These are phyloP conservation scores for Sicyos baderoa DNA, from an alignment of 306 rosid genomes.

Conservation along the genomic window DNA sequence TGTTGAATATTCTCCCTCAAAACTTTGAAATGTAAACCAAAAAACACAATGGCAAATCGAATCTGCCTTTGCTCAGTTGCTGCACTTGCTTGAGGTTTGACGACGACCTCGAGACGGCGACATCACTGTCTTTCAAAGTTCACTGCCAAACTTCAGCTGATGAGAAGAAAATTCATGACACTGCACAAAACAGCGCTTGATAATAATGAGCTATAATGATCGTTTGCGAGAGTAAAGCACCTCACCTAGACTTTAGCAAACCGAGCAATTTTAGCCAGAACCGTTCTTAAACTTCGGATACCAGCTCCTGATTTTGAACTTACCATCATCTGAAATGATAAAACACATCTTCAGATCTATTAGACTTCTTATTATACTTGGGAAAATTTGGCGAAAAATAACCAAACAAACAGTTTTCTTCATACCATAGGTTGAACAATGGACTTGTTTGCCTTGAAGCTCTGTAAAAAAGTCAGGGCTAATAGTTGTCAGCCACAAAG, in stretches of 20 bases:
- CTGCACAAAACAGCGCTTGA: not conserved
- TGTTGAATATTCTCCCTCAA: not conserved
- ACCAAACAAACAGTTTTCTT: conserved; percentile 20
- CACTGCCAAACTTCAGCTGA: conserved; percentile 1
- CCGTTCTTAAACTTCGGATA: conserved; percentile 74
- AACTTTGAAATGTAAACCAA: not conserved
- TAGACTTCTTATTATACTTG: not conserved
- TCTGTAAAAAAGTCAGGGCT: conserved; percentile 32
- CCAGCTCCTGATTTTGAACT: conserved; percentile 96
- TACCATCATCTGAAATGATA: conserved; percentile 65
- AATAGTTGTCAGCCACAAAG: conserved; percentile 28
- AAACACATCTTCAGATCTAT: conserved; percentile 1
- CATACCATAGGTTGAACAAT: conserved; percentile 77
- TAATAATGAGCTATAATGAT: not conserved
- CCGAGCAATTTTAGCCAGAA: conserved; percentile 58
- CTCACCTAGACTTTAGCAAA: conserved; percentile 41
- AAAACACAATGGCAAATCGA: not conserved
- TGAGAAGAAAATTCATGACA: conserved; percentile 4
- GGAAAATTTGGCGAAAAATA: not conserved
- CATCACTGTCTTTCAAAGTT: not conserved
- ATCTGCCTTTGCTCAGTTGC: not conserved
- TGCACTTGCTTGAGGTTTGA: not conserved
- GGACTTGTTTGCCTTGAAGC: conserved; percentile 58
- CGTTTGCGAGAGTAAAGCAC: not conserved
- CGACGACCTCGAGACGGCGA: not conserved